Conservation (phyloP, 1,284 basidiomycete species). For the Fereydounia khargensis region DNA sequence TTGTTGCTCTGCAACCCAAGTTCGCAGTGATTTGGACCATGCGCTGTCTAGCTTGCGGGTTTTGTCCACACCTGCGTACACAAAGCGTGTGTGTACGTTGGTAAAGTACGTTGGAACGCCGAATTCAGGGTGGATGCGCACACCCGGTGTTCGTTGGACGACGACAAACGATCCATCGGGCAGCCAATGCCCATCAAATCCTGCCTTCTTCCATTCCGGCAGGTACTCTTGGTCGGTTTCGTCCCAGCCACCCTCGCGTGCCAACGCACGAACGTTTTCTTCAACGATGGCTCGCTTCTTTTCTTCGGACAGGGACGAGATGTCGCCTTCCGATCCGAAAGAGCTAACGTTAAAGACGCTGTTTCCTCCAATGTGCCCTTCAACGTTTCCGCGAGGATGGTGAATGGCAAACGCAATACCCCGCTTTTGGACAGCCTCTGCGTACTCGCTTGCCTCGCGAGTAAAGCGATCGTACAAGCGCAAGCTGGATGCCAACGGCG, state of each 20-base stretch:
- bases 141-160: constrained; percentile 29
- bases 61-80: too few relatives aligned
- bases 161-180: constrained; percentile 34
- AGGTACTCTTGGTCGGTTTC: neutral
- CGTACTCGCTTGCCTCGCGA: constrained; percentile 7
- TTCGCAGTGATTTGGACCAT: too few relatives aligned
- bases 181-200: constrained; percentile 28
- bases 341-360: constrained; percentile 24
- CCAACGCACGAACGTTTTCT: constrained; percentile 22
- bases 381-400: constrained; percentile 23
- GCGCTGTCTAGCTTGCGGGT: too few relatives aligned
- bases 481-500: constrained; percentile 32
- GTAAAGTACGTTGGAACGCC: constrained; percentile 28
- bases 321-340: constrained; percentile 19
- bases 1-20: neutral
- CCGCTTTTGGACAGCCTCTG: constrained; percentile 7
- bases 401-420: constrained; percentile 33
- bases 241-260: constrained; percentile 28
- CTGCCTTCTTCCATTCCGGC: constrained; percentile 22
- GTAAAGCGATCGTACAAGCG: constrained; percentile 27
- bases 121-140: constrained; percentile 24
- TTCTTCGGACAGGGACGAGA: constrained; percentile 11
- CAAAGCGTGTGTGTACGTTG: constrained; percentile 30
- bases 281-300: constrained; percentile 25
- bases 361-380: constrained; percentile 26